Evolutionary conservation across 2,329 filamentous ascomycete species (phyloP).

Genomic region (Phoma sp.): DNA sequence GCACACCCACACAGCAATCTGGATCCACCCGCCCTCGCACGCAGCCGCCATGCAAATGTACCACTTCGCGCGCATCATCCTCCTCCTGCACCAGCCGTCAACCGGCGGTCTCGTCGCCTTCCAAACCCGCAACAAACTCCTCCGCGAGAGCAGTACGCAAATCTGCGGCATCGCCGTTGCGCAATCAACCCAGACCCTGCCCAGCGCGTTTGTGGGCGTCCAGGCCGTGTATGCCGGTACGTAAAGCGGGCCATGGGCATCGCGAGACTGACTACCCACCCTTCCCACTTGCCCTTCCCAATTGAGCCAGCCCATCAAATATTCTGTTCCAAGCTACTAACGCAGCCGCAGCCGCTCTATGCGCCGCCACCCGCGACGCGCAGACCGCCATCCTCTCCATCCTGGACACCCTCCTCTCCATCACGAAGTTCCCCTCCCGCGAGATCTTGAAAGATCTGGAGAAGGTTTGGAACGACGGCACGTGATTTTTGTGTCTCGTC

Average conservation of each 20-base stretch:
- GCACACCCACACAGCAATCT: slow-evolving; percentile 18
- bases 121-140: slow-evolving; percentile 50
- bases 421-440: slow-evolving; percentile 37
- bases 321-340: too few species aligned
- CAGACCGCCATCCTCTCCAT: slow-evolving; percentile 25
- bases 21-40: slow-evolving; percentile 38
- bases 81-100: slow-evolving; percentile 60
- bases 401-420: slow-evolving; percentile 21
- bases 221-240: slow-evolving; percentile 41
- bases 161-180: slow-evolving; percentile 59
- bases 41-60: slow-evolving; percentile 59
- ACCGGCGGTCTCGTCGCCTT: slow-evolving; percentile 57
- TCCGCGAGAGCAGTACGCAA: slow-evolving; percentile 54
- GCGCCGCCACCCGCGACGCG: slow-evolving; percentile 28
- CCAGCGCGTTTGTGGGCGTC: slow-evolving; percentile 38
- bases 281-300: too few species aligned
- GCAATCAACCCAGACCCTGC: slow-evolving; percentile 34
- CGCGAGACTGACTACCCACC: too few species aligned
- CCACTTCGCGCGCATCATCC: slow-evolving; percentile 59
- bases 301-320: too few species aligned
- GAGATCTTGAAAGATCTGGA: slow-evolving; percentile 34
- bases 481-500: neutral
- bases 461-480: slow-evolving; percentile 30
- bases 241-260: neutral
- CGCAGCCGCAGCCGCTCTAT: slow-evolving; percentile 21